These are phyloP conservation scores for Diaporthe batatas DNA, from an alignment of 2,329 filamentous ascomycete species.

Conservation along the genomic window DNA sequence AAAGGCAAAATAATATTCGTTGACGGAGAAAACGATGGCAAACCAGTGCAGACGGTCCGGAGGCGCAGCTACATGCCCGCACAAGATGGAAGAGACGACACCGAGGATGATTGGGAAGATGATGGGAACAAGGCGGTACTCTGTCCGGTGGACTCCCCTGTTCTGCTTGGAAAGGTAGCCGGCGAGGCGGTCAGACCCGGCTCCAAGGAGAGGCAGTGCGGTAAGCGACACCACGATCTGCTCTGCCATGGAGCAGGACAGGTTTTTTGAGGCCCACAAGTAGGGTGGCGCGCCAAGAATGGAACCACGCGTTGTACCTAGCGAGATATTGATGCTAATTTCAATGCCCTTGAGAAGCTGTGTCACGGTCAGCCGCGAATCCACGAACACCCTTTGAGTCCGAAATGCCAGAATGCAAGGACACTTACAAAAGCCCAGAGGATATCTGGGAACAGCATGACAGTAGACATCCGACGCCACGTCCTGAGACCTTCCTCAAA, in stretches of 20 bases:
- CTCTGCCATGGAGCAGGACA: slow-evolving; percentile 55
- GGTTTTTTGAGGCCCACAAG: slow-evolving; percentile 52
- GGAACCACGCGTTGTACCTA: slow-evolving; percentile 56
- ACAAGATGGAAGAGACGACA: slow-evolving; percentile 54
- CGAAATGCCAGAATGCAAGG: too few species aligned
- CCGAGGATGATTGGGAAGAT: slow-evolving; percentile 55
- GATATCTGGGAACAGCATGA: slow-evolving; percentile 21
- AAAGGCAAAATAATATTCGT: slow-evolving; percentile 53
- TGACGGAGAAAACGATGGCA: slow-evolving; percentile 47
- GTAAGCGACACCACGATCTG: slow-evolving; percentile 50
- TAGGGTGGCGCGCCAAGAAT: slow-evolving; percentile 54
- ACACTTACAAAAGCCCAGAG: slow-evolving; percentile 19
- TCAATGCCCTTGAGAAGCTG: slow-evolving; percentile 36
- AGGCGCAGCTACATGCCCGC: slow-evolving; percentile 53
- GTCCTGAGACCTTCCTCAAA: slow-evolving; percentile 37
- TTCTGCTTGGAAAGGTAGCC: slow-evolving; percentile 53
- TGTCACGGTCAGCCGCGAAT: background rate
- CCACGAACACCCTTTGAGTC: background rate
- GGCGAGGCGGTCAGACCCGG: slow-evolving; percentile 55
- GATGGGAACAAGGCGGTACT: slow-evolving; percentile 53
- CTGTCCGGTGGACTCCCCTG: slow-evolving; percentile 57
- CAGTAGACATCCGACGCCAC: slow-evolving; percentile 26
- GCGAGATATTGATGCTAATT: slow-evolving; percentile 56
- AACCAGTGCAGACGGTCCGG: slow-evolving; percentile 54
- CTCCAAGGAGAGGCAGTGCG: slow-evolving; percentile 55